Base-by-base conservation (phyloP, 768 basidiomycete species). In the Trametes sanguinea region DNA sequence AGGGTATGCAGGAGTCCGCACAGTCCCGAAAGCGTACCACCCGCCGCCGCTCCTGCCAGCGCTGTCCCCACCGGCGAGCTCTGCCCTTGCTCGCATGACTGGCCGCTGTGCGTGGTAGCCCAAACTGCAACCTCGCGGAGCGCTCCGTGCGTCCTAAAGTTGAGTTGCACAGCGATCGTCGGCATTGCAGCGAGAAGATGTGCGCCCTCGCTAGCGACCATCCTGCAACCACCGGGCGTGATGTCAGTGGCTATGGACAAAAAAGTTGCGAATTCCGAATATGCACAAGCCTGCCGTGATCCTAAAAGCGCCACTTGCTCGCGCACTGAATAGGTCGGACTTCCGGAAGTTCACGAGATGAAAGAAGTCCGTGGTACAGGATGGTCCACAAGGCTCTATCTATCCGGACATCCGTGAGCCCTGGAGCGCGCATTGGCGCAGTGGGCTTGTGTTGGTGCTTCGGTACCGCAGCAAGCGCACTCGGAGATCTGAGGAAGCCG, bases 221-320 rank as follows among this genome's bases (percentile, higher is more conserved):
- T 46, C 45, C 22, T 29, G 17, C 17, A 6, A 46, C 46, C 27
- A 46, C 35, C 27, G 17, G 50, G 16, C 3, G 45, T 50, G 37
- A 40, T 30, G 46, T 57, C 56, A 50, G 56, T 37, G 45, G 55
- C 55, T 7, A 45, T 35, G 29, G 2, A 37, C 35, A 37, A 37
- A 37, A 13, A 30, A 22, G 22, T 22, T 22, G 22, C 30, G 47
- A 42, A 58, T 58, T 58, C 57, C 57, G 47, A 58, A 51, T 58
- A 14, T 8, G n/a, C 43, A 40, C 47, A 43, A 9, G 6, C 8
- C 55, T 47, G 45, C 45, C 45, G 45, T 27, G 45, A 27, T 46
- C 22, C 17, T 17, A 17, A 7, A 35, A 17, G 32, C 6, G 33
- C 27, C 32, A 2, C 32, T 1, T n/a, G 16, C 43, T 13, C 30